A percentile compares a stretch with the other conserved stretches of the same genome.
Evolutionary conservation across 805 yeast genomes (phyloP).

Genomic region (Myxozyma kluyveri): DNA sequence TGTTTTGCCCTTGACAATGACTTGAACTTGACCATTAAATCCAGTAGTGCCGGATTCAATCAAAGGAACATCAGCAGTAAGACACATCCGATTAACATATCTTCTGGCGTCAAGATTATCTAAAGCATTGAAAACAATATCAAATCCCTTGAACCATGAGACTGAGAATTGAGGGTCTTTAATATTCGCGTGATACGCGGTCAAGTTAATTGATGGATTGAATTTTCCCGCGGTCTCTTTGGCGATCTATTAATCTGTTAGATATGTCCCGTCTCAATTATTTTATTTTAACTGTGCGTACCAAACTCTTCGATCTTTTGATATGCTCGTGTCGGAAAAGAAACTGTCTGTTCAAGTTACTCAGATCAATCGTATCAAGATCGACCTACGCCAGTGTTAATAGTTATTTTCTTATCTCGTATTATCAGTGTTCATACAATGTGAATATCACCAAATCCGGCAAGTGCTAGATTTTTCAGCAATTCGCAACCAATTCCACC

Average conservation of each 20-base stretch:
- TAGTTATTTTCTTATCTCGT: background rate
- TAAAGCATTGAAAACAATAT: conserved; percentile 81
- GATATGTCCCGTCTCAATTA: background rate
- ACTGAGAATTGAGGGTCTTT: conserved; percentile 76
- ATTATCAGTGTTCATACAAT: conserved; percentile 43
- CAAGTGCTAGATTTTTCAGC: conserved; percentile 70
- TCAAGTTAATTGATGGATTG: conserved; percentile 62
- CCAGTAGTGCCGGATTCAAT: conserved; percentile 97
- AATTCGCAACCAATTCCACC: conserved; percentile 97
- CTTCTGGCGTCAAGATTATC: conserved; percentile 88
- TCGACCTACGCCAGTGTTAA: conserved; percentile 51
- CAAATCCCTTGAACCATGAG: conserved; percentile 74
- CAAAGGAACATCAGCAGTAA: conserved; percentile 69
- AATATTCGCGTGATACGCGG: conserved; percentile 83
- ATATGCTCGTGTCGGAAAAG: conserved; percentile 86
- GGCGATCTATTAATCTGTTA: conserved; percentile 49
- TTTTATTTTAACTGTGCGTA: background rate
- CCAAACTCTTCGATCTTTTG: conserved; percentile 78
- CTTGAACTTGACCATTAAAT: conserved; percentile 88
- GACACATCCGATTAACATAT: conserved; percentile 79
- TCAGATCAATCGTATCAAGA: conserved; percentile 88
- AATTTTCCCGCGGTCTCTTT: conserved; percentile 74
- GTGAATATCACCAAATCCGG: conserved; percentile 84
- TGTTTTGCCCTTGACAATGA: conserved; percentile 63
- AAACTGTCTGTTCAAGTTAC: conserved; percentile 91